These are phyloP conservation scores for Sungouiozyma intestinalis DNA, from an alignment of 805 yeast species.

Conservation along the genomic window DNA sequence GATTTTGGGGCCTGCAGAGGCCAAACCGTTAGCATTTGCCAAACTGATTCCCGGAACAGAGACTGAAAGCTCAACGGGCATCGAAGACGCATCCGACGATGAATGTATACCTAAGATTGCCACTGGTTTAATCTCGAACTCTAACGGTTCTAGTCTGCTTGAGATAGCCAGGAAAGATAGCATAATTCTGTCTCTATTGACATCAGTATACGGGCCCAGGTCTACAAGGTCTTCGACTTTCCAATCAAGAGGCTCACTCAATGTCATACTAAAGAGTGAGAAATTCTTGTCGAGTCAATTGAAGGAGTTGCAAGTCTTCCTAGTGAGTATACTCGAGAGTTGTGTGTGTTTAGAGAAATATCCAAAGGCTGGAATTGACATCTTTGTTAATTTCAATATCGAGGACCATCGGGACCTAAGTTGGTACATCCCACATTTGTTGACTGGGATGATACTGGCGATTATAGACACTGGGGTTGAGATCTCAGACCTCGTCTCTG, in stretches of 20 bases:
- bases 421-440: conserved; percentile 30
- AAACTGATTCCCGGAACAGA: neutral
- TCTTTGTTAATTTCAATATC: conserved; percentile 54
- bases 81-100: neutral
- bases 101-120: conserved; percentile 15
- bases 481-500: conserved; percentile 55
- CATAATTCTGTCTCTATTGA: conserved; percentile 35
- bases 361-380: conserved; percentile 83
- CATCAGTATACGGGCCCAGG: conserved; percentile 79
- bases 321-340: conserved; percentile 30
- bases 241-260: conserved; percentile 51
- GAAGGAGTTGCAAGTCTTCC: conserved; percentile 35
- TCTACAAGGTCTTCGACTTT: conserved; percentile 65
- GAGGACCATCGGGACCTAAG: conserved; percentile 10
- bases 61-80: neutral
- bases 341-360: conserved; percentile 49
- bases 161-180: conserved; percentile 38
- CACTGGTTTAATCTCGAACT: conserved; percentile 59
- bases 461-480: conserved; percentile 80
- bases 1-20: conserved; percentile 70
- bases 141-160: conserved; percentile 74
- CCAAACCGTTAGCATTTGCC: conserved; percentile 38
- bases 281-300: conserved; percentile 17
- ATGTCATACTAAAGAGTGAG: conserved; percentile 38
- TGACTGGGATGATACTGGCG: conserved; percentile 48